Conservation (phyloP, 345 rosid genomes). For the Geranium rotundifolium region DNA sequence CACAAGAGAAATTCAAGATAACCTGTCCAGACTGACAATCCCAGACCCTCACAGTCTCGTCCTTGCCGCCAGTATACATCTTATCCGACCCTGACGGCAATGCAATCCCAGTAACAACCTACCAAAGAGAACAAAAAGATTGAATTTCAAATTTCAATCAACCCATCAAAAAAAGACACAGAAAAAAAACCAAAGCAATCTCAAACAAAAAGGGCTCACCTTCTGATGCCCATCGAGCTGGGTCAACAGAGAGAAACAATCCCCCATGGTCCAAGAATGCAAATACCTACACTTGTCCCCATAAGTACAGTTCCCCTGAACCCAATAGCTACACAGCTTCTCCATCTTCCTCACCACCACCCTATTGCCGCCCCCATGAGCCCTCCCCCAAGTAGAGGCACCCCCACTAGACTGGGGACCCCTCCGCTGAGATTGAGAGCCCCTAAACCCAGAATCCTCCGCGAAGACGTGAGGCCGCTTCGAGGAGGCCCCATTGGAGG, state of each 20-base stretch:
- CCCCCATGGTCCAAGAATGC: constrained; percentile 89
- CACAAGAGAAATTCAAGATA: constrained; percentile 3
- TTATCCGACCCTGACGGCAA: constrained; percentile 75
- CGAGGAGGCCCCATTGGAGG: constrained; percentile 25
- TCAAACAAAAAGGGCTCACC: constrained; percentile 24
- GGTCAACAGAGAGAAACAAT: constrained; percentile 49
- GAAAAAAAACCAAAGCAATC: background rate
- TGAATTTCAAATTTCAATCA: background rate
- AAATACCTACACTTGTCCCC: constrained; percentile 74
- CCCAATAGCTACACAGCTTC: constrained; percentile 76
- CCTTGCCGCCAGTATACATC: constrained; percentile 85
- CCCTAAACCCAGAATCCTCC: constrained; percentile 58
- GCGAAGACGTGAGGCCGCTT: no score
- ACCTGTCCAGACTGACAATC: constrained; percentile 97
- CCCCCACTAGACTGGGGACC: constrained; percentile 35
- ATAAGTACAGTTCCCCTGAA: constrained; percentile 68
- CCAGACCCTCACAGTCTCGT: constrained; percentile 81
- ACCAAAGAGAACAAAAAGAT: constrained; percentile 11
- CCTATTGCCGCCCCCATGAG: constrained; percentile 17
- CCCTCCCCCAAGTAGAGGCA: constrained; percentile 33
- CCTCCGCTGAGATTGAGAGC: constrained; percentile 41
- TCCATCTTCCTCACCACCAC: constrained; percentile 47
- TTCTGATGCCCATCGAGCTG: constrained; percentile 86
- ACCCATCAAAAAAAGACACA: constrained; percentile 5
- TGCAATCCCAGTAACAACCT: constrained; percentile 83